Conservation (phyloP, 257 asterid species). For the Solanum lycopersicoides region DNA sequence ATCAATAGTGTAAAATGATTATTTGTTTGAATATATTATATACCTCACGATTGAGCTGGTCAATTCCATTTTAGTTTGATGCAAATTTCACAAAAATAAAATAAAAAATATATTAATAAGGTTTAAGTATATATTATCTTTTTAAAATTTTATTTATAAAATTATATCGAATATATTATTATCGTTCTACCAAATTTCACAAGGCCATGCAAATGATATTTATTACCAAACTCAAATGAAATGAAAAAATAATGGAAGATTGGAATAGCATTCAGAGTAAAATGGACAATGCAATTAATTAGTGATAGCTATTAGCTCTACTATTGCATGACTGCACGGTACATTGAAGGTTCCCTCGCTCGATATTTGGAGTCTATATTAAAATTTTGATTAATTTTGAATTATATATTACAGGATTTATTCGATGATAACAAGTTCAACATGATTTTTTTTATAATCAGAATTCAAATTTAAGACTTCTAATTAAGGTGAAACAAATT, state of each 20-base stretch:
- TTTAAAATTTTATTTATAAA: background rate
- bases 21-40: no score
- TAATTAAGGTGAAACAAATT: background rate
- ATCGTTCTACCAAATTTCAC: background rate
- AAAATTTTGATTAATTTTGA: no score
- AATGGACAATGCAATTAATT: background rate
- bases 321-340: background rate
- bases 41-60: background rate
- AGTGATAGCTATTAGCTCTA: background rate
- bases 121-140: background rate
- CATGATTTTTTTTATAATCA: no score
- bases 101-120: no score
- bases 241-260: background rate
- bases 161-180: background rate
- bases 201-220: background rate
- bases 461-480: no score
- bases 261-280: background rate
- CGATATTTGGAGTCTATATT: no score
- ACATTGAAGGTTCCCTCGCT: background rate
- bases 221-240: background rate
- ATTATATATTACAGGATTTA: no score
- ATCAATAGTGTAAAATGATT: background rate
- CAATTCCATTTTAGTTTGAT: background rate
- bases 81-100: background rate
- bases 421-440: no score